phyloP scores from a whole-genome alignment of 106 monocot genomes.

The Acanthochlamys bracteata region DNA sequence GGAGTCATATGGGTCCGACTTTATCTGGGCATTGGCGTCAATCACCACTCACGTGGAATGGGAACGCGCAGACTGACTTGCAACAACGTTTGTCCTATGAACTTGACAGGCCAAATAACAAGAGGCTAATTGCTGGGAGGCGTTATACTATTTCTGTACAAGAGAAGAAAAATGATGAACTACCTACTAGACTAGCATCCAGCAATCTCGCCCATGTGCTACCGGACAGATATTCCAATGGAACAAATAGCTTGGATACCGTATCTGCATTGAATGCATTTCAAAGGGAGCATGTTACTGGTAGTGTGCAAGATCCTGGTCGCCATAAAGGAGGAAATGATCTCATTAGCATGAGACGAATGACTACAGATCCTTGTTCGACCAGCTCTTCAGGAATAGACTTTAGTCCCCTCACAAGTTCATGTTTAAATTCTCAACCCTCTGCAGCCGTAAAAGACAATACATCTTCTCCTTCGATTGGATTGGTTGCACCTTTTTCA shows the following conservation, averaged over 20 bases:
- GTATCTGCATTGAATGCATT: not conserved
- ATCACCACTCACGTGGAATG: constrained; percentile 57
- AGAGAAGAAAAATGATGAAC: constrained; percentile 54
- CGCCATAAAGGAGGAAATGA: not conserved
- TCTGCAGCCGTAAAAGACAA: not conserved
- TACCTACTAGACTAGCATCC: constrained; percentile 29
- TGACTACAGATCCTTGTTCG: not conserved
- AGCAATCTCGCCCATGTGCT: constrained; percentile 26
- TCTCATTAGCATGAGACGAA: not conserved
- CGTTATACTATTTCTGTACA: constrained; percentile 29
- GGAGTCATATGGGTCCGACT: constrained; percentile 43
- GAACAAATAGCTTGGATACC: constrained; percentile 25
- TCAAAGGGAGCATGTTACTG: not conserved
- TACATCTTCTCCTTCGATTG: not conserved
- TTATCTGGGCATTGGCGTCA: constrained; percentile 87
- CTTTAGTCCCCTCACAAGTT: not conserved
- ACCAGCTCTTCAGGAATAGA: not conserved
- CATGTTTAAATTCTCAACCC: not conserved
- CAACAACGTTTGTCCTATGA: constrained; percentile 86
- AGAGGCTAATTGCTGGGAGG: constrained; percentile 40
- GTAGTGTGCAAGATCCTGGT: not conserved
- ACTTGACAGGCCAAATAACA: constrained; percentile 63
- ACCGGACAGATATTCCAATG: constrained; percentile 49
- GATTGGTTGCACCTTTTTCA: not conserved
- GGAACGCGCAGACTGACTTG: constrained; percentile 63